Evolutionary conservation across 805 yeast genomes (phyloP).

Genomic region (Candida odintsovae): DNA sequence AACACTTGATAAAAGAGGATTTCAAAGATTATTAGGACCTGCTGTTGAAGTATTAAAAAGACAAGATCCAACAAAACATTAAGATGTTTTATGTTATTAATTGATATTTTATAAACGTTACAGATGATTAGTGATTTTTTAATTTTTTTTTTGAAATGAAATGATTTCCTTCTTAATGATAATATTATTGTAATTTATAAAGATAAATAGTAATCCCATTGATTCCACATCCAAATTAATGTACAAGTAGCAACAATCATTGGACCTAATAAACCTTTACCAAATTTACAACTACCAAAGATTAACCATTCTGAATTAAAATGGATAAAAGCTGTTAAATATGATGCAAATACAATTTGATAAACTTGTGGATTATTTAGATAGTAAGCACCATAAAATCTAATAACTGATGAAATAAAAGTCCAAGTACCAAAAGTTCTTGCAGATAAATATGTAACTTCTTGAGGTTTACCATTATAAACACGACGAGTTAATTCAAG

Average conservation of each 20-base stretch:
- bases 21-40: slow-evolving; percentile 90
- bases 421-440: slow-evolving; percentile 99
- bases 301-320: slow-evolving; percentile 78
- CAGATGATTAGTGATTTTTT: background rate
- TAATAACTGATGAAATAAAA: slow-evolving; percentile 71
- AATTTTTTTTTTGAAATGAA: background rate
- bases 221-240: slow-evolving; percentile 75
- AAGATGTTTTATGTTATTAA: background rate
- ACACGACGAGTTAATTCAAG: slow-evolving; percentile 72
- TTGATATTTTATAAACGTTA: background rate
- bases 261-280: slow-evolving; percentile 88
- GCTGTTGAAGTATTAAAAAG: slow-evolving; percentile 83
- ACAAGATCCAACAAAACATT: slow-evolving; percentile 68
- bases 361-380: slow-evolving; percentile 64
- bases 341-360: slow-evolving; percentile 74
- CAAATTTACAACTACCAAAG: slow-evolving; percentile 74
- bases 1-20: slow-evolving; percentile 87
- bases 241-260: slow-evolving; percentile 70
- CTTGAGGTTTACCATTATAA: slow-evolving; percentile 56
- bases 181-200: background rate
- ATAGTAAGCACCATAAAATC: slow-evolving; percentile 83
- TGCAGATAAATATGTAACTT: slow-evolving; percentile 71
- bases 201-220: slow-evolving; percentile 51
- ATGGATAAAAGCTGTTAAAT: slow-evolving; percentile 77
- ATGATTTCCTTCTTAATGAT: background rate